Base-by-base conservation (phyloP, 2,329 filamentous ascomycete species). In the Talaromyces sp. region DNA sequence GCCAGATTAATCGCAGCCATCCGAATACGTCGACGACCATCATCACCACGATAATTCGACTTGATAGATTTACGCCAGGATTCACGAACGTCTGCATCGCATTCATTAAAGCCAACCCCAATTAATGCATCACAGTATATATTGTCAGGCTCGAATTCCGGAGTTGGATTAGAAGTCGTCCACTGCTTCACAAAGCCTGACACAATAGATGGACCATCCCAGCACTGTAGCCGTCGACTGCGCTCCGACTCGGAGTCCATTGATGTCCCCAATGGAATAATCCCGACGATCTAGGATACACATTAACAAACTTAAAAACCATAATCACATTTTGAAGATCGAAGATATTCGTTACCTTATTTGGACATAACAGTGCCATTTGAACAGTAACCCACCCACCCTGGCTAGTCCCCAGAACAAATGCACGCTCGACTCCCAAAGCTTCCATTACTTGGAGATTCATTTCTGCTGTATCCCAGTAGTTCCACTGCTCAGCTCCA, bases 401-500 rank as follows among this genome's bases (percentile, higher is more conserved):
- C 62, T 83, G 80, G 52, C 77, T 80, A 2, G 79, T 82, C 0
- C 80, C 80, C 17, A 81, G 65, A 0, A 73, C 75, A 55, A 80
- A 80, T 0, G 73, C 73, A 56, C 74, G 76, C 13, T 72, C 57
- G 16, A 81, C 73, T 0, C 69, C 68, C 7, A 81, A 52, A 4
- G 73, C 73, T 35, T 83, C 77, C 74, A 86, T 72, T 1, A 82
- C 80, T 68, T 86, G 81, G 27, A 74, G 47, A 10, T 77, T 77
- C 78, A 85, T 81, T 49, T 75, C 71, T 1, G 79, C 79, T 0
- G 78, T 75, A 59, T 82, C 80, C 81, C 80, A 83, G 62, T 83
- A 83, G 5, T 80, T 83, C 60, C 74, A 83, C 42, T 80, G 71
- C 52, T 79, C 74, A 3, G 63, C 57, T 19, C 69, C 65, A 5